Base-by-base conservation (phyloP, 305 asterid species). In the Rubia occidens region DNA sequence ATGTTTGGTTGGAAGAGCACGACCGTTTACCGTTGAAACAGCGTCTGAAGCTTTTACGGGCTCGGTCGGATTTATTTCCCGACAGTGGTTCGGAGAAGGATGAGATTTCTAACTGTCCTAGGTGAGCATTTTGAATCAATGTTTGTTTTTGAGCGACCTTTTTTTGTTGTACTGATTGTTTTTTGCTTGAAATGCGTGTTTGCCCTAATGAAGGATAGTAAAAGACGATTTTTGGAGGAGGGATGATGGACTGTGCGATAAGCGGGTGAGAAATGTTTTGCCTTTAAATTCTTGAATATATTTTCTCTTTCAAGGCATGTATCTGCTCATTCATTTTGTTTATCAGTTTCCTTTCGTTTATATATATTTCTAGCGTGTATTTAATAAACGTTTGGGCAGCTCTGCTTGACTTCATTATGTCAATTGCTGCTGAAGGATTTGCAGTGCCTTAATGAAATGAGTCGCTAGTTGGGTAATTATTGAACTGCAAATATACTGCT, bases 1-100 rank as follows among this genome's bases (percentile, higher is more conserved):
- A 18, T 24, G 37, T n/a, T 65, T 78, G 83, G 79, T 59, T 83
- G 49, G 88, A 70, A 3, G 88, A 85, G 71, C 76, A 66, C 72
- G 96, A 85, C 67, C 74, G 74, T n/a, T 58, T 90, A 75, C 95
- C 90, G 29, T 80, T 84, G 71, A 85, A 84, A 43, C 86, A 85
- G 83, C 89, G 95, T 51, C 63, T 85, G 79, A 87, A 87, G 68
- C 56, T 83, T 79, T 75, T 87, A 17, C 71, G 83, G 66, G 86
- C 88, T 15, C 71, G 75, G 61, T 43, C 78, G 45, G 72, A 67
- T 58, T 20, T 60, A 26, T n/a, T 74, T 49, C 47, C 77, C 14
- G 68, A 47, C 32, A 15, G 17, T 26, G 15, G 37, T 39, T 21
- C 69, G 6, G 69, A 53, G 35, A 37, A 26, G 5, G 18, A 21